phyloP scores from a whole-genome alignment of 164 flowering plant genomes.

The Magnolia sinica region DNA sequence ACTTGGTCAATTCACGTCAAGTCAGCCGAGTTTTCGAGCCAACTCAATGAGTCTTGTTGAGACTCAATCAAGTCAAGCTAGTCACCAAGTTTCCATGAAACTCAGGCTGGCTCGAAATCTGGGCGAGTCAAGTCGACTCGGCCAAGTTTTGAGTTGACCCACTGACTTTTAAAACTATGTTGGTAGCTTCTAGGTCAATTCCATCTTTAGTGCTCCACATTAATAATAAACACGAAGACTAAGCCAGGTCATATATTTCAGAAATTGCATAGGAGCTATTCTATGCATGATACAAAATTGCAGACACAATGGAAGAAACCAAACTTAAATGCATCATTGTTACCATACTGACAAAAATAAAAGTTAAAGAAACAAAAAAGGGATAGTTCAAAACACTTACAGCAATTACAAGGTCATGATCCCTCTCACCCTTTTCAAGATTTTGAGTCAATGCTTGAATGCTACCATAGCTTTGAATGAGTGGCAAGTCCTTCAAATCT shows the following conservation, averaged over 20 bases:
- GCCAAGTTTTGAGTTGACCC: too few relatives aligned
- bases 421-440: constrained; percentile 61
- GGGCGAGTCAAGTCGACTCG: too few relatives aligned
- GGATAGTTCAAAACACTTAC: constrained; percentile 42
- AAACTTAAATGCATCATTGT: background rate
- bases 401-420: constrained; percentile 94
- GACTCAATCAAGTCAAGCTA: too few relatives aligned
- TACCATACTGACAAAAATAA: background rate
- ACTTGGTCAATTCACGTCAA: too few relatives aligned
- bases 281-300: background rate
- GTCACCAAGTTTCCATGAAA: too few relatives aligned
- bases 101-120: too few relatives aligned
- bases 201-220: too few relatives aligned
- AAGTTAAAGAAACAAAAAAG: background rate
- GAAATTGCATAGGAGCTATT: background rate
- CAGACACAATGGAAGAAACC: background rate
- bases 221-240: too few relatives aligned
- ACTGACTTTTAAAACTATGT: too few relatives aligned
- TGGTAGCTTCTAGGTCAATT: too few relatives aligned
- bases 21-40: too few relatives aligned
- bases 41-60: too few relatives aligned
- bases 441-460: constrained; percentile 56
- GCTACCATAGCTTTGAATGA: constrained; percentile 74
- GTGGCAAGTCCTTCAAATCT: constrained; percentile 80
- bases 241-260: background rate